Conservation (phyloP, 108 stramenopile species). For the Chaetoceros tenuissimus region DNA sequence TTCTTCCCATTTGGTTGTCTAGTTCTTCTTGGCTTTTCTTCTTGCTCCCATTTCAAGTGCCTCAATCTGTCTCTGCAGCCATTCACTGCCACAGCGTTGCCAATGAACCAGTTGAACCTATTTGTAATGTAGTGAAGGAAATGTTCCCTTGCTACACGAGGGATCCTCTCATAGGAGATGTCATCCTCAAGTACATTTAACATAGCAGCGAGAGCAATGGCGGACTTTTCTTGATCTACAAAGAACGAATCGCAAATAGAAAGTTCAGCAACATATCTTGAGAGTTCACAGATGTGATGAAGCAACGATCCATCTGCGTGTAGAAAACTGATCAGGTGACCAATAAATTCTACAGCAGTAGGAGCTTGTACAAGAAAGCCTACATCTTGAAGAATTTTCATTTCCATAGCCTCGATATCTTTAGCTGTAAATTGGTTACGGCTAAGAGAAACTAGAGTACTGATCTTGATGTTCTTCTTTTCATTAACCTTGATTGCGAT, state of each 20-base stretch:
- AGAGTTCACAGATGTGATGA: conserved; percentile 57
- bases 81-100: background rate
- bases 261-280: conserved; percentile 57
- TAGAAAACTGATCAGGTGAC: conserved; percentile 42
- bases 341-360: conserved; percentile 49
- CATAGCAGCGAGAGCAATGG: conserved; percentile 57
- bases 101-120: background rate
- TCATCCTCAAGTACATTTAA: conserved; percentile 40
- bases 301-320: conserved; percentile 32
- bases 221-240: conserved; percentile 35
- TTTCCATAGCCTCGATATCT: conserved; percentile 77
- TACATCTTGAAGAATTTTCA: conserved; percentile 33
- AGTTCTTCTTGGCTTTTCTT: background rate
- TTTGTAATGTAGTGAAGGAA: background rate
- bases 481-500: conserved; percentile 71
- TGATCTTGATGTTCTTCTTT: conserved; percentile 47
- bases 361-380: conserved; percentile 68
- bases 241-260: conserved; percentile 63
- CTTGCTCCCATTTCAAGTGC: background rate
- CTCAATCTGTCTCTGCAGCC: background rate
- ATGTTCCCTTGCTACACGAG: background rate
- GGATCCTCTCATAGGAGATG: background rate
- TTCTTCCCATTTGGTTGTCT: background rate
- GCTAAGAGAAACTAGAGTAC: conserved; percentile 54
- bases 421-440: conserved; percentile 54